These are phyloP conservation scores for Eudorina sp. DNA, from an alignment of 139 green algal genomes.

Conservation along the genomic window DNA sequence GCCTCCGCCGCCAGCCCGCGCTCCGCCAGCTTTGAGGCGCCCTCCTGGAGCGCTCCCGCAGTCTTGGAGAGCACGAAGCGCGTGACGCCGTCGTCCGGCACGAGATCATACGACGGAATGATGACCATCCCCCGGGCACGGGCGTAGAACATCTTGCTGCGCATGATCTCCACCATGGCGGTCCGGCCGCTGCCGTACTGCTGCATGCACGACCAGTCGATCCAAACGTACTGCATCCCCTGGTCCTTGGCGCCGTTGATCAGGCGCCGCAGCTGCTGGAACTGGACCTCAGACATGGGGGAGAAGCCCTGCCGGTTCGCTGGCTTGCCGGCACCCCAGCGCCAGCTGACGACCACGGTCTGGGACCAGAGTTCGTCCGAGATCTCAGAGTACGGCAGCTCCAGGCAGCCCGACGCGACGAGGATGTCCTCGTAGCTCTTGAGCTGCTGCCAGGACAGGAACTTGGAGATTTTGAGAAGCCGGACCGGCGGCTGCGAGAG, in stretches of 20 bases:
- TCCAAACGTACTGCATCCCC: constrained; percentile 13
- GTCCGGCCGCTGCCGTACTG: neutral
- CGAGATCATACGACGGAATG: neutral
- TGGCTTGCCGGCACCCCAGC: constrained; percentile 17
- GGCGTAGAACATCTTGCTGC: constrained; percentile 23
- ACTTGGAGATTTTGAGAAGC: neutral
- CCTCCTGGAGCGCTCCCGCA: neutral
- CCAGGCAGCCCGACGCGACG: neutral
- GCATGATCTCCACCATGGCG: constrained; percentile 2
- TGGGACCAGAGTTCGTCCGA: neutral
- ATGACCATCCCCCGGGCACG: neutral
- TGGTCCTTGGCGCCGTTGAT: neutral
- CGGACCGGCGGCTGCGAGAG: neutral
- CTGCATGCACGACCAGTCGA: constrained; percentile 21
- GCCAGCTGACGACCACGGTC: neutral
- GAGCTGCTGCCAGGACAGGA: constrained; percentile 2
- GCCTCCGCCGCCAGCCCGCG: neutral
- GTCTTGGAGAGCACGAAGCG: constrained; percentile 17
- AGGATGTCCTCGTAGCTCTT: constrained; percentile 14
- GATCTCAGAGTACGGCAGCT: constrained; percentile 3
- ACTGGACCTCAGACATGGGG: constrained; percentile 9
- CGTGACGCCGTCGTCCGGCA: neutral
- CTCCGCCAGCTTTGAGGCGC: neutral
- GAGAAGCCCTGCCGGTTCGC: neutral
- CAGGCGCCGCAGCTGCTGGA: neutral